Conservation (phyloP, 371 early-diverging fungal genomes). For the Thermomucor indicae-seudaticae region DNA sequence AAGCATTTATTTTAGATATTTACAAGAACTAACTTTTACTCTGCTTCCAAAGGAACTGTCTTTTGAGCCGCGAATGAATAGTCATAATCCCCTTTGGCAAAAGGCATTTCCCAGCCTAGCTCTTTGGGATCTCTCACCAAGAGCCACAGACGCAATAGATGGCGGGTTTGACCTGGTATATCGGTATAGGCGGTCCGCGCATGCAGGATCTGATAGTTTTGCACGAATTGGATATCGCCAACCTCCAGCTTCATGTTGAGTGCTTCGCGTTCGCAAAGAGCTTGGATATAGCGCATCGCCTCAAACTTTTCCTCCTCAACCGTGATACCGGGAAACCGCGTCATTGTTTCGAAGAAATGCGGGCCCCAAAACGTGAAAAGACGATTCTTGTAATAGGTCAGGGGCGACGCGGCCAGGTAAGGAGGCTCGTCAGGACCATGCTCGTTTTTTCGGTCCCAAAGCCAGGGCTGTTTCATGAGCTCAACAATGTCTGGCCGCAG, state of each 20-base stretch:
- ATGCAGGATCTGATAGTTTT: conserved; percentile 42
- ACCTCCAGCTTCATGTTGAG: conserved; percentile 37
- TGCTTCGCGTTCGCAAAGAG: conserved; percentile 32
- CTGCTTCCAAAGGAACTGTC: conserved; percentile 36
- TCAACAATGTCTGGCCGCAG: conserved; percentile 40
- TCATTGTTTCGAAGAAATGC: conserved; percentile 42
- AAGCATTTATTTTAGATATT: background rate
- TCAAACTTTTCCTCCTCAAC: conserved; percentile 27
- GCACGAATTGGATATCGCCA: conserved; percentile 42
- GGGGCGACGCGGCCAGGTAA: conserved; percentile 28
- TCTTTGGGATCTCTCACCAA: conserved; percentile 24
- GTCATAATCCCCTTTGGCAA: conserved; percentile 25
- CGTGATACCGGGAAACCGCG: conserved; percentile 26
- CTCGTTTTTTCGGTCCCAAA: conserved; percentile 41
- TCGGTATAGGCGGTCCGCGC: conserved; percentile 38
- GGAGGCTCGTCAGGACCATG: conserved; percentile 26
- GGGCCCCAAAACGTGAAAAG: conserved; percentile 44
- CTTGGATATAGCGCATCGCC: conserved; percentile 38
- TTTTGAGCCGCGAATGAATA: conserved; percentile 17
- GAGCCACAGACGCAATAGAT: conserved; percentile 39
- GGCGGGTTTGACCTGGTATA: conserved; percentile 24
- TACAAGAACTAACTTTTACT: conserved; percentile 9
- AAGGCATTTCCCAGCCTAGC: conserved; percentile 36
- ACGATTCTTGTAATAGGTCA: conserved; percentile 23
- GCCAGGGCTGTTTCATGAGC: conserved; percentile 37